Percentiles rank a stretch among this genome's conserved stretches.
Conservation (phyloP, 2,329 filamentous ascomycete species). For the Ophiostoma pallidulum region DNA sequence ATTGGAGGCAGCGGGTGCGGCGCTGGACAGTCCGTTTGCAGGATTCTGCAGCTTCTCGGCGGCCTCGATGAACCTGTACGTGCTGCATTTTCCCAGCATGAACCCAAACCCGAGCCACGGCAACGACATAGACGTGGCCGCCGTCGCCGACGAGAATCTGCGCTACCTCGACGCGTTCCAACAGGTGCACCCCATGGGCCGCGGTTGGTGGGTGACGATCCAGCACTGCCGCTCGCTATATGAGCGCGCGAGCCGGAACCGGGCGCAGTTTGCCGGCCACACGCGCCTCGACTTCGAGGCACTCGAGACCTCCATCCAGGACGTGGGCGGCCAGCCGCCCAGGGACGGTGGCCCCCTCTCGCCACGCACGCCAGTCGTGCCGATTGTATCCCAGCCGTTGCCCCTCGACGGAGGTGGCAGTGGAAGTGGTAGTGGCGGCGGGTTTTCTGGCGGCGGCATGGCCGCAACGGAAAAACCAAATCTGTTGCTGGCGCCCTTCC, state of each 20-base stretch:
- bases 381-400: no score
- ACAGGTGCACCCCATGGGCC: slow-evolving; percentile 9
- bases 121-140: slow-evolving; percentile 17
- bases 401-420: no score
- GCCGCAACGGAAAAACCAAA: not conserved
- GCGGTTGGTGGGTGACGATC: slow-evolving; percentile 14
- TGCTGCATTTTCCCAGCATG: slow-evolving; percentile 31
- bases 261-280: slow-evolving; percentile 3
- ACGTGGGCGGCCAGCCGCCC: slow-evolving; percentile 5
- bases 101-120: no score
- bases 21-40: slow-evolving; percentile 32
- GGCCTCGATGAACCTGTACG: slow-evolving; percentile 33
- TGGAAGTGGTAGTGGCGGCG: no score
- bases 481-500: no score
- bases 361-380: not conserved
- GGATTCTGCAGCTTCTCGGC: slow-evolving; percentile 38
- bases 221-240: slow-evolving; percentile 8
- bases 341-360: not conserved
- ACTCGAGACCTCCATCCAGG: slow-evolving; percentile 14
- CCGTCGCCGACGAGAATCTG: slow-evolving; percentile 2
- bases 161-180: slow-evolving; percentile 7
- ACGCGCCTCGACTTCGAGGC: slow-evolving; percentile 12
- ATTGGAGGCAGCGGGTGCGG: slow-evolving; percentile 27
- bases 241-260: not conserved
- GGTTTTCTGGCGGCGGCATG: no score